These are phyloP conservation scores for Cyberlindnera xishuangbannaensis DNA, from an alignment of 805 yeast genomes.

Conservation along the genomic window DNA sequence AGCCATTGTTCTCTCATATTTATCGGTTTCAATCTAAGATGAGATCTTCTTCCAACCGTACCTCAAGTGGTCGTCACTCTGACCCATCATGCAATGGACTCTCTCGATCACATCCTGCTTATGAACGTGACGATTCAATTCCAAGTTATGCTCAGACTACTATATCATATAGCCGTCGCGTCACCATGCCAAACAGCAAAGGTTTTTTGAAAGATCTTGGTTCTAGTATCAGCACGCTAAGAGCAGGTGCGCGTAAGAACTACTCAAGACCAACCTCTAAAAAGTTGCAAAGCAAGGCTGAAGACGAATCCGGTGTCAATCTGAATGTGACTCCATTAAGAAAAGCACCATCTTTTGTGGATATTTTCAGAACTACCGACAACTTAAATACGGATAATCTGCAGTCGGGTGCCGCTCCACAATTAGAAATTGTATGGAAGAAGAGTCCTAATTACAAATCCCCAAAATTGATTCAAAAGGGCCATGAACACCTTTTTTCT, in stretches of 20 bases:
- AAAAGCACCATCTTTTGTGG: constrained; percentile 8
- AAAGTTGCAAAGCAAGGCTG: neutral
- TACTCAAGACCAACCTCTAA: constrained; percentile 10
- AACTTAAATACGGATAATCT: neutral
- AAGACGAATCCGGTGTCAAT: no score
- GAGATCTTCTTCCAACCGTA: neutral
- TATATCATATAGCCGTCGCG: constrained; percentile 3
- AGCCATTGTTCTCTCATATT: no score
- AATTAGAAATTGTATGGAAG: constrained; percentile 4
- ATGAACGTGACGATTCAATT: constrained; percentile 7
- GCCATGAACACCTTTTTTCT: neutral
- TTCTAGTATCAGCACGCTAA: constrained; percentile 1
- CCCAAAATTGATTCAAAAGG: constrained; percentile 12
- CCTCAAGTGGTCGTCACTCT: neutral
- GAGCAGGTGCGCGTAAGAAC: constrained; percentile 8
- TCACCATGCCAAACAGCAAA: neutral
- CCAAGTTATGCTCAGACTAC: constrained; percentile 9
- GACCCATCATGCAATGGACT: no score
- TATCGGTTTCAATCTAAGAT: no score
- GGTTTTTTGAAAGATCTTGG: no score
- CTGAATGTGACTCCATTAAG: constrained; percentile 7
- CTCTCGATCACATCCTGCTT: no score
- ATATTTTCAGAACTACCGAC: constrained; percentile 4
- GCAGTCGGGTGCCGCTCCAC: no score
- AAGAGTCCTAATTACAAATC: constrained; percentile 13